Base-by-base conservation (phyloP, 495 filamentous ascomycete genomes). In the Podospora bellae-mahoneyi region DNA sequence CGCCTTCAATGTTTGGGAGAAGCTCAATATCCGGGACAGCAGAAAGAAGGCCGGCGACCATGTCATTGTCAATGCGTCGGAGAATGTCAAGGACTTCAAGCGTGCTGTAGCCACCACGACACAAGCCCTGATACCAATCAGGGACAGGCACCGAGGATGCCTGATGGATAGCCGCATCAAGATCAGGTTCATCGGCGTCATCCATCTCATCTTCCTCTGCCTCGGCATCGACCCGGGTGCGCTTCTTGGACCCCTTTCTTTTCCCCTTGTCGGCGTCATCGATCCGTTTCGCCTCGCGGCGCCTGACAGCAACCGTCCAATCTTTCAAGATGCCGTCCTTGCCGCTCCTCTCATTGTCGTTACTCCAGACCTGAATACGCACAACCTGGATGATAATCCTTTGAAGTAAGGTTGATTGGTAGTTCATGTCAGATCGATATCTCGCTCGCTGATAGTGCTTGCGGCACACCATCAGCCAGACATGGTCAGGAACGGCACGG, bases 391-490 rank as follows among this genome's bases (percentile, higher is more conserved):
- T 76, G 5, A 78, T 73, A 0, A 94, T 48, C 1, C 81, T 0
- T 92, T 76, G 0, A 85, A 80, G 57, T 85, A 85, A 94, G 89
- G 1, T 82, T 75, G 23, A 80, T 79, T 3, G 85, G 80, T 79
- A 87, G 93, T 9, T 84, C 78, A n/a, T 81, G 79, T 1, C 81
- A 76, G 64, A 87, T 86, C 0, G 82, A 74, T 94, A 95, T 0
- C 89, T 81, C 44, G 78, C 82, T 0, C 91, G 88, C 77, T 97
- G 93, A 77, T 96, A 97, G 72, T 94, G 90, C 73, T 94, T 95
- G 1, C 93, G 85, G 73, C 93, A 96, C 72, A 85, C 88, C 60
- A 88, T 83, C 0, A 90, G 83, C 91, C 90, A 94, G 18, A 90
- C 80, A 0, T 83, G 66, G 0, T 81, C 69, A 0, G 91, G 90